Percentiles rank a stretch among this genome's conserved stretches.
Conservation (phyloP, 257 asterid species). For the Scutellaria barbata region DNA sequence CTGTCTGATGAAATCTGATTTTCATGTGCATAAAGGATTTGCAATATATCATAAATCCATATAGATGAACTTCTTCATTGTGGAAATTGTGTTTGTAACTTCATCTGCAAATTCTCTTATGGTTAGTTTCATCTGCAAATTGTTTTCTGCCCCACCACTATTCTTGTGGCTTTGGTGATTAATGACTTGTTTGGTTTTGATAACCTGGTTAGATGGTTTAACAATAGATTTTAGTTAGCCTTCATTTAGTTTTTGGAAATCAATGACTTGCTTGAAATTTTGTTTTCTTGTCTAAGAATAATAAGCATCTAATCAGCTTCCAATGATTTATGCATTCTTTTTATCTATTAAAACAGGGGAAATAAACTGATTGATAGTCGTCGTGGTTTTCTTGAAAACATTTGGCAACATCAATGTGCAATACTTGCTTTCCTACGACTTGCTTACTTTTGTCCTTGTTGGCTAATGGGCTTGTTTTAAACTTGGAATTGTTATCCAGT, state of each 20-base stretch:
- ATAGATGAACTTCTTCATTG: no score
- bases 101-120: no score
- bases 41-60: no score
- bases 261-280: conserved; percentile 1
- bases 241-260: no score
- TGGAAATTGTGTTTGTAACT: no score
- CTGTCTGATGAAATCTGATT: no score
- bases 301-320: background rate
- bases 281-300: background rate
- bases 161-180: conserved; percentile 10
- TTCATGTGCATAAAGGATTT: no score
- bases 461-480: conserved; percentile 8
- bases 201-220: background rate
- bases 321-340: background rate
- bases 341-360: background rate
- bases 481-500: conserved; percentile 53
- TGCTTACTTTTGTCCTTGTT: conserved; percentile 7
- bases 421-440: conserved; percentile 13
- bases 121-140: no score
- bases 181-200: background rate
- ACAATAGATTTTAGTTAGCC: no score
- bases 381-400: conserved; percentile 2
- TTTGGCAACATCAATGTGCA: background rate
- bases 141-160: no score
- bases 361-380: conserved; percentile 8